Evolutionary conservation across 805 yeast species (phyloP).

Genomic region (Myxozyma sirexii): DNA sequence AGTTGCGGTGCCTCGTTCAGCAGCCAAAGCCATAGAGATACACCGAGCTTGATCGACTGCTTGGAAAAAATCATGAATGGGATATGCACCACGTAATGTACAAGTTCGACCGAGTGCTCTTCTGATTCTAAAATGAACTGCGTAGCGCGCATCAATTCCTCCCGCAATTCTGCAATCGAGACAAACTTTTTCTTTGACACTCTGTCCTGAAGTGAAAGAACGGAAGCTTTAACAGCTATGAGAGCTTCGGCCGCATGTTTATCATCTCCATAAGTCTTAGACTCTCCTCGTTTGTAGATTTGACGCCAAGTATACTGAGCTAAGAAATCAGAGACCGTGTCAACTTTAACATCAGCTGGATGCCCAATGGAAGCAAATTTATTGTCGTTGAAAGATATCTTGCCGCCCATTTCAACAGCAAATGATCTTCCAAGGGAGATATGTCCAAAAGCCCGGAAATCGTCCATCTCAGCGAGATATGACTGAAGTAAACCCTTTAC

Average conservation of each 20-base stretch:
- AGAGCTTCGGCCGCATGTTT: conserved; percentile 30
- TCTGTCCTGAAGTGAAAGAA: conserved; percentile 36
- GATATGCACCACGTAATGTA: conserved; percentile 48
- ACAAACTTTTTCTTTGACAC: conserved; percentile 33
- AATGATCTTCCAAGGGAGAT: conserved; percentile 83
- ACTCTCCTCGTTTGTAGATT: conserved; percentile 27
- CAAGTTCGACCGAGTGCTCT: conserved; percentile 44
- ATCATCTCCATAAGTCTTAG: not conserved
- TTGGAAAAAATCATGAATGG: conserved; percentile 73
- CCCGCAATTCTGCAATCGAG: conserved; percentile 37
- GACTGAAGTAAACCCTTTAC: conserved; percentile 76
- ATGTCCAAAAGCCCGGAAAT: conserved; percentile 44
- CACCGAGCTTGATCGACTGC: conserved; percentile 61
- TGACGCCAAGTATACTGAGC: conserved; percentile 75
- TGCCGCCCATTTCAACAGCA: conserved; percentile 86
- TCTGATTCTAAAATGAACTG: conserved; percentile 43
- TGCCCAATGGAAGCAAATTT: conserved; percentile 56
- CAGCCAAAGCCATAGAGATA: conserved; percentile 78
- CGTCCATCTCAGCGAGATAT: conserved; percentile 60
- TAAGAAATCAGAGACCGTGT: conserved; percentile 69
- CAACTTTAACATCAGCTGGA: conserved; percentile 46
- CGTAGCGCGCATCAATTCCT: conserved; percentile 45
- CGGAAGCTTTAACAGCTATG: conserved; percentile 29
- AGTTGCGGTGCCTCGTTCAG: conserved; percentile 66
- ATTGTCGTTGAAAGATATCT: conserved; percentile 64